Evolutionary conservation across 2,329 filamentous ascomycete genomes (phyloP).

Genomic region (Exophiala lecanii-corni): DNA sequence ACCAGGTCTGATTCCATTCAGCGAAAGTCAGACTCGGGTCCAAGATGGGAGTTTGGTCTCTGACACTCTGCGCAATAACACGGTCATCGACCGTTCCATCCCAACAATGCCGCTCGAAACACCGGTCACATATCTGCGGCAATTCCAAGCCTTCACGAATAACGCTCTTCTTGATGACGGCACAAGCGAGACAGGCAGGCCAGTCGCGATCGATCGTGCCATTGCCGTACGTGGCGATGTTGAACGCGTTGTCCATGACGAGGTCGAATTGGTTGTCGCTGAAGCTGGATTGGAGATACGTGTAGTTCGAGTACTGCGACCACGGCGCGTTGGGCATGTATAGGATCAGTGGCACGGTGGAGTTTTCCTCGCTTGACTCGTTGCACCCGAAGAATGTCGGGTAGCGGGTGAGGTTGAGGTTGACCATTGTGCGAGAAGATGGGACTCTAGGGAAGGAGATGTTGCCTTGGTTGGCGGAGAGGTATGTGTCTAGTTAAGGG

Average conservation of each 20-base stretch:
- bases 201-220: constrained; percentile 66
- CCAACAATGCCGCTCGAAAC: constrained; percentile 87
- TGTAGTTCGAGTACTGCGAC: constrained; percentile 21
- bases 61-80: neutral
- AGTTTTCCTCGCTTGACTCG: constrained; percentile 4
- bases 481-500: neutral
- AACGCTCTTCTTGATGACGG: constrained; percentile 73
- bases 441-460: constrained; percentile 7
- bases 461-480: constrained; percentile 1
- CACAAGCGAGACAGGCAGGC: constrained; percentile 80
- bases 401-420: constrained; percentile 15
- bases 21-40: constrained; percentile 2
- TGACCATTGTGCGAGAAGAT: constrained; percentile 17
- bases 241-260: constrained; percentile 81
- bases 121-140: constrained; percentile 66
- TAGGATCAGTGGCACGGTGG: constrained; percentile 23
- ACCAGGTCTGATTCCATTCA: constrained; percentile 7
- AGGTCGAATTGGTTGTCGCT: constrained; percentile 57
- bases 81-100: constrained; percentile 56
- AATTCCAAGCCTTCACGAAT: constrained; percentile 63
- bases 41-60: constrained; percentile 1
- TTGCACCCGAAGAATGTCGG: constrained; percentile 28
- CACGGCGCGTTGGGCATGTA: constrained; percentile 27
- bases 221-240: constrained; percentile 80
- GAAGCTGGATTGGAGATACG: constrained; percentile 4